Conservation (phyloP, 768 basidiomycete genomes). For the Russula olivacea region DNA sequence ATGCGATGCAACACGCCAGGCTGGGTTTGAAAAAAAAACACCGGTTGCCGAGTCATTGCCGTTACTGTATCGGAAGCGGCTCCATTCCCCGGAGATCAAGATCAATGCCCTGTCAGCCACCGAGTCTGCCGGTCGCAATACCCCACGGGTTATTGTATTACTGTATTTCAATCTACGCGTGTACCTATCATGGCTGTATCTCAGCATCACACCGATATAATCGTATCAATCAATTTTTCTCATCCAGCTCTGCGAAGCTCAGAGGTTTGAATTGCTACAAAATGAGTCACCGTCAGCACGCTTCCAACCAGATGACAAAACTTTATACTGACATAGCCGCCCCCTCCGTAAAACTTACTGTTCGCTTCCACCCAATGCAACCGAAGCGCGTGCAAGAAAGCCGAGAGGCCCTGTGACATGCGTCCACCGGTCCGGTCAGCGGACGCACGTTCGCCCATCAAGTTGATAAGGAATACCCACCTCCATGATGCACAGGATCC, state of each 20-base stretch:
- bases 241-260: constrained; percentile 42
- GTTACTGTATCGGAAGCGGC: background rate
- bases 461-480: constrained; percentile 41
- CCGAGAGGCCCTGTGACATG: constrained; percentile 69
- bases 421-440: background rate
- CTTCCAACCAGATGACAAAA: background rate
- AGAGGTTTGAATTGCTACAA: constrained; percentile 45
- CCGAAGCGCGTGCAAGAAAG: constrained; percentile 93
- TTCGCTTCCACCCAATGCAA: constrained; percentile 98
- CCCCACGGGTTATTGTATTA: background rate
- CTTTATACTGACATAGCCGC: constrained; percentile 69
- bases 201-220: background rate
- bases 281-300: constrained; percentile 29
- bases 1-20: constrained; percentile 16
- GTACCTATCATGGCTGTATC: background rate
- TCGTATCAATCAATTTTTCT: constrained; percentile 29
- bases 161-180: background rate
- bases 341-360: constrained; percentile 92
- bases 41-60: background rate
- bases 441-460: constrained; percentile 22
- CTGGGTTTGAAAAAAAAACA: constrained; percentile 19
- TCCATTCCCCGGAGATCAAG: background rate
- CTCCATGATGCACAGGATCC: constrained; percentile 92
- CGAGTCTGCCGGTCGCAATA: background rate
- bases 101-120: background rate